These are phyloP conservation scores for Hordeum vulgare DNA, from an alignment of 176 grass and related monocot species.

Conservation along the genomic window DNA sequence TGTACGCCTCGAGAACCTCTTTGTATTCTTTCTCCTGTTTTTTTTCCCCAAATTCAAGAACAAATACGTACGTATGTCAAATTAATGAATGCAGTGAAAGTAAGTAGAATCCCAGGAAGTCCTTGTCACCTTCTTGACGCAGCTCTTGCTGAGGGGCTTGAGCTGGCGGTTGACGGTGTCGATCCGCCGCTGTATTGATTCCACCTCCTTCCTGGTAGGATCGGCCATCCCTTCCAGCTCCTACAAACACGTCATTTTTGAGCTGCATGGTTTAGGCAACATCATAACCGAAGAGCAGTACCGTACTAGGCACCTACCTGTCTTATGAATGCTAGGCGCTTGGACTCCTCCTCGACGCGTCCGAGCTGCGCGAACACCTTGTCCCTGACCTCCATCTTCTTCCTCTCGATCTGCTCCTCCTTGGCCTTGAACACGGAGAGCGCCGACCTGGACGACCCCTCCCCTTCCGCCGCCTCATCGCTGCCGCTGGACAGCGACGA, in stretches of 20 bases:
- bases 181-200: conserved; percentile 60
- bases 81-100: not conserved
- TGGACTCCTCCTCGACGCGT: conserved; percentile 87
- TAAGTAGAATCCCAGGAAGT: not conserved
- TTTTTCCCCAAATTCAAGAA: not conserved
- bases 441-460: conserved; percentile 58
- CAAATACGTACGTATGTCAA: not conserved
- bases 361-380: conserved; percentile 87
- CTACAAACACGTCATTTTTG: no score
- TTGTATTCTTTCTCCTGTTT: conserved; percentile 93
- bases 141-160: conserved; percentile 80
- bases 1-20: conserved; percentile 76
- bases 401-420: conserved; percentile 90
- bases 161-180: conserved; percentile 75
- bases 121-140: conserved; percentile 70
- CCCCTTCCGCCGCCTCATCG: conserved; percentile 33
- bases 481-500: conserved; percentile 18
- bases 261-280: no score
- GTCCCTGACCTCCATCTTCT: conserved; percentile 82
- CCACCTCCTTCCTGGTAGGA: conserved; percentile 87
- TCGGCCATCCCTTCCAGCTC: conserved; percentile 90
- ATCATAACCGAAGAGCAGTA: not conserved
- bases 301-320: conserved; percentile 12
- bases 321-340: conserved; percentile 69
- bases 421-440: conserved; percentile 85